Conservation (phyloP, 2,329 filamentous ascomycete genomes). For the Parafenestella ontariensis region DNA sequence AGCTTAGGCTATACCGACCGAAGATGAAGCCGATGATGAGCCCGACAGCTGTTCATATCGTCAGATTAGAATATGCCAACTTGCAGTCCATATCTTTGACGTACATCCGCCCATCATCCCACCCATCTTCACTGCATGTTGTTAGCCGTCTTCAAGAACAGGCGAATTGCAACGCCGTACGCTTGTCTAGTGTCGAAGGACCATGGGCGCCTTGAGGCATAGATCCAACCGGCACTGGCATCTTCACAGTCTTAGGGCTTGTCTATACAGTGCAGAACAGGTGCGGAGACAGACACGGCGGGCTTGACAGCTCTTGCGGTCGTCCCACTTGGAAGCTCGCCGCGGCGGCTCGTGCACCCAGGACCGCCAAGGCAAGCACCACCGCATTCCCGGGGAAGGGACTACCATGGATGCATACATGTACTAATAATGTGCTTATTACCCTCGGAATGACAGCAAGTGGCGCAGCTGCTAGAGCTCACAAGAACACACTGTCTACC, state of each 20-base stretch:
- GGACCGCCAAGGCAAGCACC: constrained; percentile 5
- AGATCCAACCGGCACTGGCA: constrained; percentile 65
- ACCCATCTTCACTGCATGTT: constrained; percentile 86
- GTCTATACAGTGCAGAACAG: constrained; percentile 12
- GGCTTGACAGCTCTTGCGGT: constrained; percentile 10
- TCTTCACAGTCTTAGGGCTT: constrained; percentile 39
- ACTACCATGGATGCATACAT: constrained; percentile 13
- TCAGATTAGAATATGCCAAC: constrained; percentile 19
- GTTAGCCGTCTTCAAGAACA: constrained; percentile 40
- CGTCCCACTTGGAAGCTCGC: constrained; percentile 20
- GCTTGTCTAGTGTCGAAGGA: constrained; percentile 74
- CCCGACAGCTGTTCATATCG: constrained; percentile 76
- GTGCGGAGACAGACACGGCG: constrained; percentile 24
- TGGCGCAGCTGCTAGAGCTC: not conserved
- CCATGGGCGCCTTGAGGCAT: constrained; percentile 53
- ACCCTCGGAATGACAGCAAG: not conserved
- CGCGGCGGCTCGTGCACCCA: constrained; percentile 22
- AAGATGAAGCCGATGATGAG: constrained; percentile 98
- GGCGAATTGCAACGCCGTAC: constrained; percentile 54
- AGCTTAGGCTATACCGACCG: constrained; percentile 62
- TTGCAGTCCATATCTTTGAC: constrained; percentile 48
- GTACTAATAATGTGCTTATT: not conserved
- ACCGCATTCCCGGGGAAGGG: constrained; percentile 14
- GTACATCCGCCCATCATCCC: constrained; percentile 98
- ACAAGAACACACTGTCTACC: not conserved